Conservation (phyloP, 2,329 filamentous ascomycete species). For the Colletotrichum euphorbiae region DNA sequence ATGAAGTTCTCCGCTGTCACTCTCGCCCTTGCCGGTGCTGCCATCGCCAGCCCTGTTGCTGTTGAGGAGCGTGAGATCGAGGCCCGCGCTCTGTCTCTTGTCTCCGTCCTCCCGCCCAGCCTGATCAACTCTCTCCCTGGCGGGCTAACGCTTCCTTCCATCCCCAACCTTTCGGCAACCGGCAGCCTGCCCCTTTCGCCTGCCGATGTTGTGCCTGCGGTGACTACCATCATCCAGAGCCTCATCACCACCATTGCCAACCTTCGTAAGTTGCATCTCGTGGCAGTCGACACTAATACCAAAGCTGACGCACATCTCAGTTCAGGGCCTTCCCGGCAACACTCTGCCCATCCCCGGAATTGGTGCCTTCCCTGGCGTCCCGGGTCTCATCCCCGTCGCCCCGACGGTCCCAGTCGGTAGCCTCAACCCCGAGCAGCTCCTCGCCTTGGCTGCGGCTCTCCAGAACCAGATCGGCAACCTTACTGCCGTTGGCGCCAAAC, state of each 20-base stretch:
- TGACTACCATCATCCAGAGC: background rate
- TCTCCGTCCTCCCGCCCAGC: background rate
- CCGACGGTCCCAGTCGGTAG: background rate
- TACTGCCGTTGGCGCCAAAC: background rate
- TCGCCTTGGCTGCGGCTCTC: conserved; percentile 2
- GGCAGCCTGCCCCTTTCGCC: too few species aligned
- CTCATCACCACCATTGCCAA: background rate
- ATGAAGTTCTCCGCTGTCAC: conserved; percentile 38
- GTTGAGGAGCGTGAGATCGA: conserved; percentile 27
- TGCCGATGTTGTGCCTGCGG: background rate
- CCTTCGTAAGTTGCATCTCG: background rate
- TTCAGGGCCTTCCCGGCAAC: background rate
- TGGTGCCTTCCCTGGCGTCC: background rate
- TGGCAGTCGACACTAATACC: background rate
- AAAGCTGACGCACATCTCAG: background rate
- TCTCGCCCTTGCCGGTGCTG: conserved; percentile 21
- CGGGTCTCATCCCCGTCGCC: background rate
- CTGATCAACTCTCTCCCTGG: background rate
- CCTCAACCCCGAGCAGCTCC: background rate
- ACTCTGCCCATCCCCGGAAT: background rate
- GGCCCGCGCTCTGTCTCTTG: background rate
- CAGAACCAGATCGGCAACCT: background rate
- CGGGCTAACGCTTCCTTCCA: background rate
- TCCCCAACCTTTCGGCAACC: background rate
- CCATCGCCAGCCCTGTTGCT: conserved; percentile 30